Evolutionary conservation across 768 basidiomycete genomes (phyloP), one percentile per base, ranked within the genome.

Genomic region (Trametes cingulata): DNA sequence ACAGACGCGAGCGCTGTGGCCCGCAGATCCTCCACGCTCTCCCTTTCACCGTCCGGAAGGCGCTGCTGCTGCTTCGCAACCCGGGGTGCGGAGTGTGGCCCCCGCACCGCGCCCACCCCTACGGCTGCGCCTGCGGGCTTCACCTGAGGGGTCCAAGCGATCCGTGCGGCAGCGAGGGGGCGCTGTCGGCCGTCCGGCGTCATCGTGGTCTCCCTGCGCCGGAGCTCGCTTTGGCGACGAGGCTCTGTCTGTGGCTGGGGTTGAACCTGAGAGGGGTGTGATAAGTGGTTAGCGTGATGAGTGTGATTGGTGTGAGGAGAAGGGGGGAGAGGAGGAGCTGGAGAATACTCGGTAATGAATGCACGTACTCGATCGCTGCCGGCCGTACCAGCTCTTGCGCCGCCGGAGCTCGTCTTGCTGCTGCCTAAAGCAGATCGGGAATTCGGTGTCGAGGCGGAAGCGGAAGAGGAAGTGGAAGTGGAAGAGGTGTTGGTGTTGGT

Each of bases 171-270:
- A n/a, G n/a, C n/a, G n/a, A 37, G 22, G 15, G 66, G 68, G 15
- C 62, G 60, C 43, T 78, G 77, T 57, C 74, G 74, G 52, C 78
- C 79, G 47, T 77, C 78, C 42, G 75, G 72, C 19, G 78, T 82
- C 58, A 80, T 67, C 33, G 80, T 81, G 4, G 81, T 82, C 48
- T 82, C 81, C 67, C 72, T 67, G 60, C 81, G 76, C 71, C 74
- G 74, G 58, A 81, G 71, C 65, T 53, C 68, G 65, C 63, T 71
- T 71, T 75, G 78, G 19, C n/a, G 22, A 52, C 22, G 54, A 29
- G 35, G 51, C 22, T 25, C 19, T 15, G 5, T 20, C 39, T 27
- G 15, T 17, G 2, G 50, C 17, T n/a, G 42, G n/a, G 33, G 52
- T 41, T 65, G 25, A 62, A 55, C 19, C 33, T 45, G 50, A 53